Conservation (phyloP, 202 grass and related monocot species). For the Setaria viridis region DNA sequence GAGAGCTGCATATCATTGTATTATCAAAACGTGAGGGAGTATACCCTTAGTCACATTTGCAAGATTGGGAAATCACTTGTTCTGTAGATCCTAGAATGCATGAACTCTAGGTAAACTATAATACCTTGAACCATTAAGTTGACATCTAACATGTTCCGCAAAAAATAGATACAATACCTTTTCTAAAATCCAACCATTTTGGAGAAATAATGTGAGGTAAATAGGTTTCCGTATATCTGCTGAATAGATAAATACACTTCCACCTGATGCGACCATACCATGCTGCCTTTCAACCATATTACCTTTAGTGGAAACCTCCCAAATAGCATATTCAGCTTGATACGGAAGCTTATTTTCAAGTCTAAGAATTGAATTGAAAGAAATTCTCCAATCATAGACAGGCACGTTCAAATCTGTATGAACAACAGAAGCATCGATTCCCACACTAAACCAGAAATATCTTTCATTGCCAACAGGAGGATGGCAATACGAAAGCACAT, state of each 20-base stretch:
- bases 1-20: no score
- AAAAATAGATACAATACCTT: conserved; percentile 67
- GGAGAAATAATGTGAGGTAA: conserved; percentile 90
- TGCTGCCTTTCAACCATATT: conserved; percentile 92
- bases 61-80: conserved; percentile 4
- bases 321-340: conserved; percentile 94
- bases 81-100: background rate
- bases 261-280: conserved; percentile 74
- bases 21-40: background rate
- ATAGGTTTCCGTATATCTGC: conserved; percentile 87
- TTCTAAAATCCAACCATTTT: conserved; percentile 92
- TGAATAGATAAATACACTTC: conserved; percentile 87
- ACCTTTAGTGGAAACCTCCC: conserved; percentile 81
- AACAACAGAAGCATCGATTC: conserved; percentile 87
- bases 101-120: conserved; percentile 13
- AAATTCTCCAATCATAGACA: conserved; percentile 93
- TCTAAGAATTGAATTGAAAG: conserved; percentile 87
- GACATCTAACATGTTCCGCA: background rate
- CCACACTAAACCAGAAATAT: conserved; percentile 89
- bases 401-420: conserved; percentile 91
- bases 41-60: background rate
- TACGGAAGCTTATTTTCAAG: conserved; percentile 97
- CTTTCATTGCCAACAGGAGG: conserved; percentile 53
- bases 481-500: conserved; percentile 76
- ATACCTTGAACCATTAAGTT: conserved; percentile 3